Percentiles rank a stretch among this genome's conserved stretches.
Conservation (phyloP, 2,329 filamentous ascomycete genomes). For the Aspergillus cejpii region DNA sequence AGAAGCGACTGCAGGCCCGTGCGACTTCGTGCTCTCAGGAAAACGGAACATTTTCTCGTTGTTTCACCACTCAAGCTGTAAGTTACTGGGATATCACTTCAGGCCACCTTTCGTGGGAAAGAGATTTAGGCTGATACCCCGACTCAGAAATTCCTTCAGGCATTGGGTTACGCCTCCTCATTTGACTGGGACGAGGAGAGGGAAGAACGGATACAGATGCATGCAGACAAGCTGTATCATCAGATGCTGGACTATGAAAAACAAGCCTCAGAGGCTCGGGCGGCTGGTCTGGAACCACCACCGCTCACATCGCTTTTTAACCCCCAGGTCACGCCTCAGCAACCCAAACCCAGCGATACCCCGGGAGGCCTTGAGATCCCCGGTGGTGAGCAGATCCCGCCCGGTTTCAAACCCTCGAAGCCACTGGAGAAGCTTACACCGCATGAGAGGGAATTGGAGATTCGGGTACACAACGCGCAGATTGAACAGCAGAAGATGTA, state of each 20-base stretch:
- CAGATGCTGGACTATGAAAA: conserved; percentile 77
- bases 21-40: conserved; percentile 76
- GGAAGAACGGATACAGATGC: conserved; percentile 90
- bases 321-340: conserved; percentile 24
- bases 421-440: conserved; percentile 39
- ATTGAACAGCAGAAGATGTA: conserved; percentile 35
- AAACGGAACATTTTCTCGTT: conserved; percentile 71
- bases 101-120: background rate
- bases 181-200: conserved; percentile 58
- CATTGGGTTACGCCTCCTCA: conserved; percentile 74
- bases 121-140: conserved; percentile 7
- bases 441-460: conserved; percentile 43
- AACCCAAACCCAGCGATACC: conserved; percentile 6
- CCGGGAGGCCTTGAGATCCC: conserved; percentile 29
- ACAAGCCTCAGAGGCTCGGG: conserved; percentile 55
- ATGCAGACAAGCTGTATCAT: conserved; percentile 84
- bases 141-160: conserved; percentile 72
- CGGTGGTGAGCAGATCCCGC: conserved; percentile 32
- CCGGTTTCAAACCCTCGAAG: conserved; percentile 33
- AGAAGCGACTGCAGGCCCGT: conserved; percentile 47
- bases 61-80: conserved; percentile 82
- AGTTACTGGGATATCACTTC: conserved; percentile 20
- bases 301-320: conserved; percentile 43
- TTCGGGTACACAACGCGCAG: conserved; percentile 35
- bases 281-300: conserved; percentile 39